A percentile compares a stretch with the other conserved stretches of the same genome.
Conservation (phyloP, 768 basidiomycete species). For the Candolleomyces aberdarensis region DNA sequence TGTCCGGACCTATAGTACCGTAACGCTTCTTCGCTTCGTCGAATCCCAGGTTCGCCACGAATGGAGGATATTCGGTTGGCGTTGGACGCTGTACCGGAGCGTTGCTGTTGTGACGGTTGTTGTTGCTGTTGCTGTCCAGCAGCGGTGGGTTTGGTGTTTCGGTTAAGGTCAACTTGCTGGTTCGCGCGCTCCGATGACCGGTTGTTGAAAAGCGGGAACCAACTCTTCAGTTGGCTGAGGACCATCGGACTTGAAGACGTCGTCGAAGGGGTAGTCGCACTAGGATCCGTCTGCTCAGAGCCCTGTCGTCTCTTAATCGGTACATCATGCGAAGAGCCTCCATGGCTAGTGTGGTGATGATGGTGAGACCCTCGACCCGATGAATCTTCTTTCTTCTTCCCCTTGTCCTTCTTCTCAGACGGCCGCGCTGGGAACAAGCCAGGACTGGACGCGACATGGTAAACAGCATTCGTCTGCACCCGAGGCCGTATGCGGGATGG, state of each 20-base stretch:
- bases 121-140: not conserved
- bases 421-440: not conserved
- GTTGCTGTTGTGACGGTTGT: not conserved
- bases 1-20: constrained; percentile 18
- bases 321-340: not conserved
- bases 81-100: too few species aligned
- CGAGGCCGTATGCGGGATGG: not conserved
- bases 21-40: constrained; percentile 49
- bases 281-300: not conserved
- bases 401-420: constrained; percentile 17
- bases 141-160: not conserved
- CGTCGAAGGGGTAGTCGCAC: not conserved
- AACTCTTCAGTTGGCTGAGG: constrained; percentile 1
- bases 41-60: constrained; percentile 9
- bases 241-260: not conserved
- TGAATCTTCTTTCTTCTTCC: constrained; percentile 22
- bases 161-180: not conserved
- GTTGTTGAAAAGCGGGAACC: constrained; percentile 3
- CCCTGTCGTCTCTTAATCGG: not conserved
- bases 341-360: not conserved
- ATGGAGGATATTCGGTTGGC: not conserved
- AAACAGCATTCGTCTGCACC: not conserved
- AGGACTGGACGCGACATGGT: constrained; percentile 10
- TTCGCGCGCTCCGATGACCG: not conserved
- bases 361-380: not conserved